phyloP scores from a whole-genome alignment of 2,329 filamentous ascomycete species.

The Sclerotiophoma versabilis region DNA sequence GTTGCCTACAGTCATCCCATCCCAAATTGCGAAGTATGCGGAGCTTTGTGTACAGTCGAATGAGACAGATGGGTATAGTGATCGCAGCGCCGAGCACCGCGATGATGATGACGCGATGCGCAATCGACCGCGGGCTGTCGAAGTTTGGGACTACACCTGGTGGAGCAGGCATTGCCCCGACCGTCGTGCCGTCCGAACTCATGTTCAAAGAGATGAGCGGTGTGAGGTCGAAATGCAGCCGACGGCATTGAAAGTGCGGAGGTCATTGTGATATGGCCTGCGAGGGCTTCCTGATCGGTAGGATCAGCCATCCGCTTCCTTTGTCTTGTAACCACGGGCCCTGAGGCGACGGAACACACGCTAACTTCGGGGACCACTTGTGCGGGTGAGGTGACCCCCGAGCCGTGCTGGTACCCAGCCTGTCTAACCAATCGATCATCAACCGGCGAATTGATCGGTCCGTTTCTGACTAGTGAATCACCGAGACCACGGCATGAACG shows the following conservation, averaged over 20 bases:
- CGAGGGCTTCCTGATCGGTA: background rate
- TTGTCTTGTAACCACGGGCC: background rate
- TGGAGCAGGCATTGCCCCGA: constrained; percentile 10
- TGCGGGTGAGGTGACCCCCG: background rate
- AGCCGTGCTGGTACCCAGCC: background rate
- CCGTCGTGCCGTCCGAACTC: background rate
- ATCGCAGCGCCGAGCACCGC: constrained; percentile 20
- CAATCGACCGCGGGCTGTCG: constrained; percentile 22
- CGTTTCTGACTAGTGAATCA: background rate
- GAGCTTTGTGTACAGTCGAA: constrained; percentile 24
- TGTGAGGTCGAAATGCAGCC: background rate
- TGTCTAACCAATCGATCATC: constrained; percentile 1
- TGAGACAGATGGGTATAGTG: constrained; percentile 17
- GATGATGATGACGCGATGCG: constrained; percentile 22
- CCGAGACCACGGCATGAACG: constrained; percentile 5
- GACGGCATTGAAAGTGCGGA: background rate
- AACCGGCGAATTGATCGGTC: constrained; percentile 1
- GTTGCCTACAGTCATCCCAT: constrained; percentile 22
- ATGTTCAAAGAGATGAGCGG: background rate
- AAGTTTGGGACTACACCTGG: constrained; percentile 10
- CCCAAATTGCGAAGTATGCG: constrained; percentile 22
- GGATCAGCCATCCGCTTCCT: background rate
- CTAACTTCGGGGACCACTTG: background rate
- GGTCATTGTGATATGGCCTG: background rate
- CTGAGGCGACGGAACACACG: constrained; percentile 1